Conservation (phyloP, 1,284 basidiomycete genomes). For the Phenoliferia sp. region DNA sequence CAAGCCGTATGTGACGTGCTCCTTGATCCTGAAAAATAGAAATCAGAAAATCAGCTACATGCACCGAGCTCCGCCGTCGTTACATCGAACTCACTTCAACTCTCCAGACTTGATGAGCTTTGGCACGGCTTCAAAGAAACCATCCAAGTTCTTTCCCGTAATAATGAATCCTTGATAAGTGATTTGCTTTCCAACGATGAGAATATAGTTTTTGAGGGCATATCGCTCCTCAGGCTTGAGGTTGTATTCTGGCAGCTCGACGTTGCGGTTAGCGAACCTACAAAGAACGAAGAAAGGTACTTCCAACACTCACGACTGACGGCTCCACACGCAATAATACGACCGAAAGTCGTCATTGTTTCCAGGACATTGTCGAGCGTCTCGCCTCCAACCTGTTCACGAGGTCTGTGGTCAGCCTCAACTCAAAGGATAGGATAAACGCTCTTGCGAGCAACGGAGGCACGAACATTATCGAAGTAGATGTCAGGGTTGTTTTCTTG, state of each 20-base stretch:
- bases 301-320: too few species aligned
- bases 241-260: slow-evolving; percentile 27
- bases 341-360: slow-evolving; percentile 61
- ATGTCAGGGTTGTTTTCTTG: slow-evolving; percentile 58
- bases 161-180: slow-evolving; percentile 64
- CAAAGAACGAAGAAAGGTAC: neutral
- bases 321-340: slow-evolving; percentile 67
- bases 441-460: too few species aligned
- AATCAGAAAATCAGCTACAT: neutral
- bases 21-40: slow-evolving; percentile 7
- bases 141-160: slow-evolving; percentile 33
- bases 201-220: slow-evolving; percentile 42
- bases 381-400: slow-evolving; percentile 59
- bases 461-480: slow-evolving; percentile 64
- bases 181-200: slow-evolving; percentile 67
- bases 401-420: slow-evolving; percentile 45
- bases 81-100: slow-evolving; percentile 51
- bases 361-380: slow-evolving; percentile 49
- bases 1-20: slow-evolving; percentile 31
- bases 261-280: neutral
- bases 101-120: slow-evolving; percentile 57
- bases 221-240: slow-evolving; percentile 32
- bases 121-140: slow-evolving; percentile 48
- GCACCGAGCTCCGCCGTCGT: too few species aligned
- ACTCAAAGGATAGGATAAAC: neutral